Base-by-base conservation (phyloP, 2,329 filamentous ascomycete species). In the Penicillium sp. region DNA sequence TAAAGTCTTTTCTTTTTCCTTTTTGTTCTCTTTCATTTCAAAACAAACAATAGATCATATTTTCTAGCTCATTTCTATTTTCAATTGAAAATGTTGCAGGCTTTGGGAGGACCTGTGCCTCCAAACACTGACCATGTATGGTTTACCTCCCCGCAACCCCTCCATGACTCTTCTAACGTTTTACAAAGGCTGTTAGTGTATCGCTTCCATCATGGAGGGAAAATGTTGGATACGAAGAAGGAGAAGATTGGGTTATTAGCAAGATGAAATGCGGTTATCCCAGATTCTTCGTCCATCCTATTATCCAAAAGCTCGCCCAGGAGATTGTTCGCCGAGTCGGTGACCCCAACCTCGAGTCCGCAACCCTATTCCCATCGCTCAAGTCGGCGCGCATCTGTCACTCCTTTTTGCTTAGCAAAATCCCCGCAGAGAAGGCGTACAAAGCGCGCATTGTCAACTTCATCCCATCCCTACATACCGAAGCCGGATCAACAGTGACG, bases 151-250 rank as follows among this genome's bases (percentile, higher is more conserved):
- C 58, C 46, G 43, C 53, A 53, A 43, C 61, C 51, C 56, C 59
- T 56, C 60, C 41, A 57, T 57, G 46, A 46, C n/a, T 53, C 50
- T 38, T 45, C 37, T 57, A 42, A 56, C 45, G 49, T 51, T 51
- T 38, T 31, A 47, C n/a, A 48, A 48, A 96, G 90, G 93, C 91
- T 57, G 88, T 97, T 57, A 97, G 91, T 68, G 91, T 97, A 37
- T 97, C 93, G 15, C 75, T 98, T 24, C 93, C 93, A 34, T 94
- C 89, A 71, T 98, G 93, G 93, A 78, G 77, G 57, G 77, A 89
- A 57, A 97, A 95, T 62, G 77, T 98, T 34, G 91, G 82, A 35
- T 98, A 98, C 64, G 93, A 98, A 69, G 89, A 98, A 69, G 91
- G 89, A 44, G 79, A 94, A 65, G 75, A 83, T 49, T 93, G 88